Evolutionary conservation across 495 filamentous ascomycete genomes (phyloP), one percentile per base, ranked within the genome.

Genomic region (Podospora australis): DNA sequence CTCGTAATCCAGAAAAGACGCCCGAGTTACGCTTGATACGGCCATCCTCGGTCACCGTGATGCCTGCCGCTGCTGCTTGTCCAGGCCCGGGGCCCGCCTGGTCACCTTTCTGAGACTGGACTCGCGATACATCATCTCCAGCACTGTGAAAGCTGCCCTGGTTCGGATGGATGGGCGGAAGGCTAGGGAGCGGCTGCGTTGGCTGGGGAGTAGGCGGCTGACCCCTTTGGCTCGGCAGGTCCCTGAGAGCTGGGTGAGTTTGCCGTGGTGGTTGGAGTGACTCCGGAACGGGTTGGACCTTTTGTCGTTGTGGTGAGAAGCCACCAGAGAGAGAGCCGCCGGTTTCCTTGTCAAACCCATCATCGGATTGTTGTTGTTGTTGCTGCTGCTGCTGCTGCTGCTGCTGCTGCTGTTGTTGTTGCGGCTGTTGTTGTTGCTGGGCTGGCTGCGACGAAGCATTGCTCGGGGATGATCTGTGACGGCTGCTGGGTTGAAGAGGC

Each of bases 291-390:
- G 17, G 13, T 10, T 22, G 53, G 6, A 48, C 32, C 11, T 53
- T 58, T 22, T 53, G 39, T 6, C 32, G 50, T 48, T 56, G 60
- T 1, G 54, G 51, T 3, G 55, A 41, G 0, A 44, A 39, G 10
- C 32, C 32, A 11, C 38, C 26, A 44, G 44, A 6, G 46, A 45
- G 30, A 5, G 60, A 26, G 1, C 55, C 51, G 32, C 56, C 71
- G 2, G 68, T 71, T 48, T 75, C 72, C 49, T 75, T 75, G 25
- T 75, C 71, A 28, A 62, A 71, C 13, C 56, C 65, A 34, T 64
- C 60, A 36, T 56, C 69, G 0, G 55, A 41, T 19, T 60, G 60
- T 13, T 50, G 40, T 28, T 43, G 32, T 8, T 36, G 32, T 13
- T 36, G 32, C 8, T 34, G 30, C 30, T 34, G 30, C 13, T 34